Evolutionary conservation across 2,329 filamentous ascomycete species (phyloP), one percentile per base, ranked within the genome.

Genomic region (Samsoniella hepiali): DNA sequence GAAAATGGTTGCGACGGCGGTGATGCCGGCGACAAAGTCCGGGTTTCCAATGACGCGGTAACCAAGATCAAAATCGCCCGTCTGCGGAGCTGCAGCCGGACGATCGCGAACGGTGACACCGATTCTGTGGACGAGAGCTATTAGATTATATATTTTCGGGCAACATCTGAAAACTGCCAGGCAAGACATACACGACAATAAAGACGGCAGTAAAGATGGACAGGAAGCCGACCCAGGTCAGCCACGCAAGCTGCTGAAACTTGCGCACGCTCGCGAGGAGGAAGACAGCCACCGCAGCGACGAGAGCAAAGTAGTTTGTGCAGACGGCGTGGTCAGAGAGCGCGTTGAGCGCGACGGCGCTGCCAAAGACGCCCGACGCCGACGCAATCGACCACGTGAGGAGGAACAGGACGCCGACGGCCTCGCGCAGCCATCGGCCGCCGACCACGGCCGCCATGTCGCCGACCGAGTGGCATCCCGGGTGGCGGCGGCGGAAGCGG

Each of bases 391-490:
- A 77, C 64, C 84, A 87, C 4, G 82, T 83, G 7, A 86, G 72
- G 17, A 87, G 78, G 72, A 87, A 88, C 2, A 88, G 70, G 0
- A 79, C 68, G 0, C 85, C 85, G 10, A 79, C 77, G 0, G 87
- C 50, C 69, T 88, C 84, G 59, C 78, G 80, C 11, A 82, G 67
- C 66, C 81, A 73, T 1, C 71, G 68, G 0, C 84, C 85, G 1
- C 85, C 83, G 0, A 88, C 78, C 0, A 84, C 75, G 29, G 81
- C 72, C 1, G 82, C 83, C 84, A 88, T 88, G 64, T 88, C 84
- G 29, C 81, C 75, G 54, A 75, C 75, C 42, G 74, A 76, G 62
- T 78, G 76, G 56, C 76, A 78, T 1, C 75, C 75, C 0, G 74
- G 71, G 47, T 78, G 75, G 5, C 65, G 62, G 64, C 76, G 76